A percentile compares a stretch with the other conserved stretches of the same genome.
Conservation (phyloP, 2,329 filamentous ascomycete genomes). For the Biscogniauxia marginata region DNA sequence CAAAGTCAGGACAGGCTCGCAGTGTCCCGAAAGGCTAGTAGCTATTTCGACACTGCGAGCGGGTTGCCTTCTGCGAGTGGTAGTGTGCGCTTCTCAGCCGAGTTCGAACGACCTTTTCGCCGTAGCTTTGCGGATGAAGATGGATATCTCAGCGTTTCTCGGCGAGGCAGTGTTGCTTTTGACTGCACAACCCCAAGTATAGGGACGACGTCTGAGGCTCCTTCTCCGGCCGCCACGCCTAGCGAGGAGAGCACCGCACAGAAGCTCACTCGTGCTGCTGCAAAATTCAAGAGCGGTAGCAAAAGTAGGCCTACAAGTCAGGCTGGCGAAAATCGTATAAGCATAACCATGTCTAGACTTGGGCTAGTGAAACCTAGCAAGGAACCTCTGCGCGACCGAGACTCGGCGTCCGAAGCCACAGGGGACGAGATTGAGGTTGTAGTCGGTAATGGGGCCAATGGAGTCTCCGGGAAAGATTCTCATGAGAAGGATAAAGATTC, state of each 20-base stretch:
- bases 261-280: conserved; percentile 56
- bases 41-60: conserved; percentile 46
- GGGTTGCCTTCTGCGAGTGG: conserved; percentile 37
- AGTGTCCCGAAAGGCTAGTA: conserved; percentile 38
- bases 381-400: conserved; percentile 44
- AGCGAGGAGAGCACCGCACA: conserved; percentile 54
- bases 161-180: conserved; percentile 51
- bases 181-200: conserved; percentile 44
- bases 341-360: conserved; percentile 56
- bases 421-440: conserved; percentile 28
- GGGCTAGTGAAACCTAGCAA: conserved; percentile 52
- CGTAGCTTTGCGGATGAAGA: conserved; percentile 47
- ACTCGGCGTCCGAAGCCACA: conserved; percentile 22
- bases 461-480: conserved; percentile 6
- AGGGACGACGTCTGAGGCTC: conserved; percentile 34
- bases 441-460: conserved; percentile 8
- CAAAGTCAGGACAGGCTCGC: conserved; percentile 29
- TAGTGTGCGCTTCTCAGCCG: conserved; percentile 55
- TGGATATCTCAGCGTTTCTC: conserved; percentile 32
- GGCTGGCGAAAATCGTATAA: conserved; percentile 57
- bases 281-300: conserved; percentile 48
- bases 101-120: conserved; percentile 50
- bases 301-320: conserved; percentile 59
- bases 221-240: conserved; percentile 44
- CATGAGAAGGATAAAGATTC: conserved; percentile 19